Conservation (phyloP, 2,329 filamentous ascomycete species). For the Aspergillus nomiae region DNA sequence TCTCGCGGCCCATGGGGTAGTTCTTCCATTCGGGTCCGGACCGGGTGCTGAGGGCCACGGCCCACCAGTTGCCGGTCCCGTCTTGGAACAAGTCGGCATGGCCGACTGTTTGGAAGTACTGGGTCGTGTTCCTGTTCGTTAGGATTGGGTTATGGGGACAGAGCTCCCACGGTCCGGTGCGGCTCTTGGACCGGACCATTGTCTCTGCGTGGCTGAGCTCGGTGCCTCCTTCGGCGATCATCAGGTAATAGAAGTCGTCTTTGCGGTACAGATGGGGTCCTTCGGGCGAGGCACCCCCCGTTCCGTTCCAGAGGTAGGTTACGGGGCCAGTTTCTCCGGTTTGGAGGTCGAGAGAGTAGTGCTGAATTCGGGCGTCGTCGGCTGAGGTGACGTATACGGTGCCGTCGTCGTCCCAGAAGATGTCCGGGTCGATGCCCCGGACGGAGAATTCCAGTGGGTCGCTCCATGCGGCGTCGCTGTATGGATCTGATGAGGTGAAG, state of each 20-base stretch:
- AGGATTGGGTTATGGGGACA: constrained; percentile 44
- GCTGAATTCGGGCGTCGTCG: constrained; percentile 1
- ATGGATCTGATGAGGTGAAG: constrained; percentile 6
- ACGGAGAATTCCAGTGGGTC: constrained; percentile 14
- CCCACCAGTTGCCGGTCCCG: constrained; percentile 55
- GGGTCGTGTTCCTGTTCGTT: constrained; percentile 37
- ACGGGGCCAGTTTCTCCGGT: constrained; percentile 13
- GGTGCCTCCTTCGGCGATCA: constrained; percentile 27
- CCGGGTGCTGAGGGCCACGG: constrained; percentile 49
- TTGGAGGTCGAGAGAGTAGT: constrained; percentile 30
- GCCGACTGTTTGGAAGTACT: constrained; percentile 54
- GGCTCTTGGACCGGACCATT: constrained; percentile 27
- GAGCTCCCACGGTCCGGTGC: constrained; percentile 42
- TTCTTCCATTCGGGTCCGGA: constrained; percentile 30
- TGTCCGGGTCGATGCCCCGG: constrained; percentile 11
- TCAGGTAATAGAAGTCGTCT: constrained; percentile 29
- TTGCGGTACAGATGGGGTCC: constrained; percentile 31
- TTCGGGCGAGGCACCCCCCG: constrained; percentile 39
- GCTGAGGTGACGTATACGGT: constrained; percentile 8
- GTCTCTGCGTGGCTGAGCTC: constrained; percentile 23
- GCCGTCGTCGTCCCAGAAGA: constrained; percentile 18
- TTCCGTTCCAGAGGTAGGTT: constrained; percentile 49
- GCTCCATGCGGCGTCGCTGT: constrained; percentile 7
- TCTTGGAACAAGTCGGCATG: constrained; percentile 61
- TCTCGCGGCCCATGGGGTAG: constrained; percentile 58